These are phyloP conservation scores for Solanum sitiens DNA, from an alignment of 257 asterid species.

Conservation along the genomic window DNA sequence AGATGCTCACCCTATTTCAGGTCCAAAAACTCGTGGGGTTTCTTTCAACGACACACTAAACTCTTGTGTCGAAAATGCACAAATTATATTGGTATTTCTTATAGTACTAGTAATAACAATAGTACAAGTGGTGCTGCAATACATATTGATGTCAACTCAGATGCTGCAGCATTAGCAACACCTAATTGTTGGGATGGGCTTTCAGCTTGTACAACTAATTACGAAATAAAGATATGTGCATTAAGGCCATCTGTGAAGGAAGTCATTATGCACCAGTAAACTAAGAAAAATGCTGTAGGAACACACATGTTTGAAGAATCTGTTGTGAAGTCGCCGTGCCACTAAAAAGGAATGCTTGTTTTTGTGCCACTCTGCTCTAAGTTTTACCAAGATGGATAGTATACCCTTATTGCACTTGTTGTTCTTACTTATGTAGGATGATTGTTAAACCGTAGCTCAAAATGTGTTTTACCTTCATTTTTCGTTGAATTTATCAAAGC, in stretches of 20 bases:
- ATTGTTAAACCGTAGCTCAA: neutral
- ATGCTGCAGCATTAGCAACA: neutral
- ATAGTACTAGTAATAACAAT: neutral
- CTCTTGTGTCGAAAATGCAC: conserved; percentile 39
- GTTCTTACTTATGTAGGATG: neutral
- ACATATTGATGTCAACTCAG: neutral
- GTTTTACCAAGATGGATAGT: neutral
- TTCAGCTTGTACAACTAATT: conserved; percentile 12
- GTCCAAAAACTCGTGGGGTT: conserved; percentile 27
- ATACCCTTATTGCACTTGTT: neutral
- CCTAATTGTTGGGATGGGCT: conserved; percentile 42
- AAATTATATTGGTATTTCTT: conserved; percentile 22
- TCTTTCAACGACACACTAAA: conserved; percentile 19
- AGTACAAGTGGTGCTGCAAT: neutral
- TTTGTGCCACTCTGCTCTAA: neutral
- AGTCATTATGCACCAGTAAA: neutral
- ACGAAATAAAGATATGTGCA: conserved; percentile 32
- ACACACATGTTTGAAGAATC: neutral
- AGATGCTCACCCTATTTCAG: conserved; percentile 24
- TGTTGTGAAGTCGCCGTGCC: neutral
- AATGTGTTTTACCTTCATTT: neutral
- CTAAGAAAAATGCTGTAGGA: neutral
- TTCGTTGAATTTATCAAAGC: neutral
- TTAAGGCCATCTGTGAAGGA: conserved; percentile 18
- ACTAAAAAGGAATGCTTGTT: neutral